phyloP scores from a whole-genome alignment of 345 rosid genomes.

The Eucalyptus curtisii region DNA sequence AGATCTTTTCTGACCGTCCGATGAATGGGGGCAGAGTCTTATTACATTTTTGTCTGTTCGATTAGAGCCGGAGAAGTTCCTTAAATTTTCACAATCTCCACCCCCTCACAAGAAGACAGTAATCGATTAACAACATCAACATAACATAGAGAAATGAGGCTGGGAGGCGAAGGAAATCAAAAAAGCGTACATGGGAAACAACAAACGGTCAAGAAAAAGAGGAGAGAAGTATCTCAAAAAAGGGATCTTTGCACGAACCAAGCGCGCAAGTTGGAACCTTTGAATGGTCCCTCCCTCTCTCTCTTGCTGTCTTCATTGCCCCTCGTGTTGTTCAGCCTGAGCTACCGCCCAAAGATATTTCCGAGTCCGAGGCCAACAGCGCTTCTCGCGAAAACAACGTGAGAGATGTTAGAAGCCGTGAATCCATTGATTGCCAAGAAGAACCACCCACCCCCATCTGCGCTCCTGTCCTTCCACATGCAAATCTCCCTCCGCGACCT shows the following conservation, averaged over 20 bases:
- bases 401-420: neutral
- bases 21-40: neutral
- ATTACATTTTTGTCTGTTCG: neutral
- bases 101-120: neutral
- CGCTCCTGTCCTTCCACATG: neutral
- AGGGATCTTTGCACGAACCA: neutral
- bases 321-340: neutral
- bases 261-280: neutral
- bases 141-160: neutral
- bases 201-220: neutral
- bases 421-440: neutral
- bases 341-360: neutral
- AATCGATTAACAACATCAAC: neutral
- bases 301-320: neutral
- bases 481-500: neutral
- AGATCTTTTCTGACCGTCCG: neutral
- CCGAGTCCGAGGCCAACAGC: neutral
- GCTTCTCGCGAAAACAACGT: neutral
- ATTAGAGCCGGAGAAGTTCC: neutral
- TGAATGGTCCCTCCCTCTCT: neutral
- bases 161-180: neutral
- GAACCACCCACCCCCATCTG: neutral
- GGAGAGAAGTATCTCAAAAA: neutral
- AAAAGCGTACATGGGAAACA: neutral
- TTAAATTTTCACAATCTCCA: neutral